Percentiles rank a stretch among this genome's conserved stretches.
phyloP scores from a whole-genome alignment of 2,329 filamentous ascomycete genomes.

The Paraphaeosphaeria sporulosa region DNA sequence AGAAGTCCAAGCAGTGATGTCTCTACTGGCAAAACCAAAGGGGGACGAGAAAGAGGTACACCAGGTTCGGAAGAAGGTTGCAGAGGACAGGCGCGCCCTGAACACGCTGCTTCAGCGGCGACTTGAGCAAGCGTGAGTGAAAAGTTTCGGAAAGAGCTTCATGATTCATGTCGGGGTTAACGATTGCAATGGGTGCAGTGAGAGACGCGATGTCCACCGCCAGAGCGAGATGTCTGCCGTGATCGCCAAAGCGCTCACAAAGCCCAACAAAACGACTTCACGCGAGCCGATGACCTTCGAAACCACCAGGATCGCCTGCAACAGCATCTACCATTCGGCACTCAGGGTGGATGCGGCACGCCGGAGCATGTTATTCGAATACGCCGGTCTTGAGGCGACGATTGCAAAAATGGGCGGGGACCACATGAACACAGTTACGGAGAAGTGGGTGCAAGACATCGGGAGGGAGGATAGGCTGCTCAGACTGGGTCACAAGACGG shows the following conservation, averaged over 20 bases:
- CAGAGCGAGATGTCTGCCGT: slow-evolving; percentile 30
- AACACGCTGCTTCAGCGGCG: slow-evolving; percentile 29
- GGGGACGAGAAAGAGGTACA: slow-evolving; percentile 31
- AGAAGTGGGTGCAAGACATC: slow-evolving; percentile 37
- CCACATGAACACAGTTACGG: slow-evolving; percentile 21
- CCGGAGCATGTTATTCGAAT: slow-evolving; percentile 30
- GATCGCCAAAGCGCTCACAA: slow-evolving; percentile 28
- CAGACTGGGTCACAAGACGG: slow-evolving; percentile 36
- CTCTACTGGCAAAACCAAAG: slow-evolving; percentile 29
- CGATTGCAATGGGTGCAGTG: slow-evolving; percentile 16
- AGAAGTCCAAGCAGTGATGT: slow-evolving; percentile 28
- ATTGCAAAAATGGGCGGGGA: slow-evolving; percentile 27
- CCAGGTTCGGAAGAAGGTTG: slow-evolving; percentile 29
- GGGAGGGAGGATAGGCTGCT: slow-evolving; percentile 30
- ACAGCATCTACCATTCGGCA: slow-evolving; percentile 23
- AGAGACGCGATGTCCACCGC: slow-evolving; percentile 25
- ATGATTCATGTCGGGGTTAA: not conserved
- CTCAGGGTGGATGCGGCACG: slow-evolving; percentile 26
- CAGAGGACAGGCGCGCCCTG: slow-evolving; percentile 25
- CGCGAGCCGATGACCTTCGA: slow-evolving; percentile 15
- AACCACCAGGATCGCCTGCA: slow-evolving; percentile 25
- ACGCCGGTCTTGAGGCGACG: slow-evolving; percentile 32
- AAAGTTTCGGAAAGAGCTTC: not conserved
- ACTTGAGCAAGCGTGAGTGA: slow-evolving; percentile 30
- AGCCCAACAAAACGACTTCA: slow-evolving; percentile 17